phyloP scores from a whole-genome alignment of 345 rosid genomes.

The Eutrema japonicum region DNA sequence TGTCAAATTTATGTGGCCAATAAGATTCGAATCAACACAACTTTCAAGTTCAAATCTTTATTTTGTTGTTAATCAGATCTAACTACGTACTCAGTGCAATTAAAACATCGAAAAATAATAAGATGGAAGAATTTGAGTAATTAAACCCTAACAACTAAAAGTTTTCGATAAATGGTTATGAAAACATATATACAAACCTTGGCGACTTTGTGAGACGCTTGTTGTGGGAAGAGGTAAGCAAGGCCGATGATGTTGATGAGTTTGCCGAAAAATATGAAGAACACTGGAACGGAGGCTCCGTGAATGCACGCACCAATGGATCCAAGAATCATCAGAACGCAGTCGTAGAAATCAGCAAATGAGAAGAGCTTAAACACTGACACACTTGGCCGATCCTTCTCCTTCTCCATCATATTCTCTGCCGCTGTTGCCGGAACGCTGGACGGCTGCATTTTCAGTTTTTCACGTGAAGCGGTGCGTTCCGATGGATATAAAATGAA shows the following conservation, averaged over 20 bases:
- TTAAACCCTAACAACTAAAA: not conserved
- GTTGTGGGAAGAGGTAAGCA: constrained; percentile 82
- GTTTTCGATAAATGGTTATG: not conserved
- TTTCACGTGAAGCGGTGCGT: constrained; percentile 34
- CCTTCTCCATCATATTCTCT: constrained; percentile 14
- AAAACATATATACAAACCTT: constrained; percentile 52
- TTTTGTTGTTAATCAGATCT: too few species aligned
- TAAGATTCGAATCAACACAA: not conserved
- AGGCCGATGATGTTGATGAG: constrained; percentile 80
- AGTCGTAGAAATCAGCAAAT: constrained; percentile 81
- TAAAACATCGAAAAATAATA: not conserved
- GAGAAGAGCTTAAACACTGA: constrained; percentile 68
- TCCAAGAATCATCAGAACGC: constrained; percentile 74
- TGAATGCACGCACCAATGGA: constrained; percentile 84
- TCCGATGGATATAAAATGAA: not conserved
- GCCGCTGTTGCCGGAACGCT: constrained; percentile 28
- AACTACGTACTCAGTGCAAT: not conserved
- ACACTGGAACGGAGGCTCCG: constrained; percentile 93
- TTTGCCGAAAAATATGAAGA: constrained; percentile 94
- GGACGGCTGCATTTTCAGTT: constrained; percentile 39
- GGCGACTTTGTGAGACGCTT: constrained; percentile 88
- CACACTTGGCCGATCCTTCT: constrained; percentile 48
- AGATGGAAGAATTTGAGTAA: not conserved
- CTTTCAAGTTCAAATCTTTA: constrained; percentile 5
- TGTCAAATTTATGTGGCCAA: not conserved